phyloP scores from a whole-genome alignment of 352 stramenopile genomes.

The Pseudoperonospora humuli region DNA sequence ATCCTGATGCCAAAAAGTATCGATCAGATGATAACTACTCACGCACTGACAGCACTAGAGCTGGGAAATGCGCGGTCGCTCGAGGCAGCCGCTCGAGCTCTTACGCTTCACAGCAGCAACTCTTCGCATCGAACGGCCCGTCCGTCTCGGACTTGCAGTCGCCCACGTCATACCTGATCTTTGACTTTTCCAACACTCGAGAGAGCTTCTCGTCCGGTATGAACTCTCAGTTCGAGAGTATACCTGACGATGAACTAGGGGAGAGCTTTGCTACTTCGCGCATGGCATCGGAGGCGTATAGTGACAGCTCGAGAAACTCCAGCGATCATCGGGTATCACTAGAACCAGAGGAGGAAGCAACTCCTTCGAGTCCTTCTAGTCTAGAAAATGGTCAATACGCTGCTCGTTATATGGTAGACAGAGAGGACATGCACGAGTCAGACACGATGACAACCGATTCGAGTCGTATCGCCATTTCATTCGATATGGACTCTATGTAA shows the following conservation, averaged over 20 bases:
- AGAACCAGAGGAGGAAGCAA: background rate
- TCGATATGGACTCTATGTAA: slow-evolving; percentile 8
- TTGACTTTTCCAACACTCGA: slow-evolving; percentile 18
- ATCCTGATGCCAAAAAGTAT: background rate
- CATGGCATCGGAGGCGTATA: slow-evolving; percentile 8
- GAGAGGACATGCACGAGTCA: slow-evolving; percentile 29
- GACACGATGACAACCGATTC: slow-evolving; percentile 19
- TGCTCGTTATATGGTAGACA: slow-evolving; percentile 27
- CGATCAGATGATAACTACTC: background rate
- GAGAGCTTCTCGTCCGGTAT: slow-evolving; percentile 26
- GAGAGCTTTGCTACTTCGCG: slow-evolving; percentile 5
- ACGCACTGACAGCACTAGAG: background rate
- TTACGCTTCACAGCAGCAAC: background rate
- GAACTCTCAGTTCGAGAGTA: slow-evolving; percentile 12
- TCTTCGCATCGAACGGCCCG: slow-evolving; percentile 5
- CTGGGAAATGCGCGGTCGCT: background rate
- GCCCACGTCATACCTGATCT: slow-evolving; percentile 5
- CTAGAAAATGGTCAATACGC: slow-evolving; percentile 17
- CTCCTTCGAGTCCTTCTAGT: slow-evolving; percentile 18
- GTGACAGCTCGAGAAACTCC: slow-evolving; percentile 4
- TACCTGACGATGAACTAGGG: slow-evolving; percentile 8
- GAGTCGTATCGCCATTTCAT: slow-evolving; percentile 25
- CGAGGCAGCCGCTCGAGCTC: background rate
- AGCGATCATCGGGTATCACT: background rate
- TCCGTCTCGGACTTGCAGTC: slow-evolving; percentile 2